phyloP scores from a whole-genome alignment of 495 filamentous ascomycete species.

The Hamigera avellanea region DNA sequence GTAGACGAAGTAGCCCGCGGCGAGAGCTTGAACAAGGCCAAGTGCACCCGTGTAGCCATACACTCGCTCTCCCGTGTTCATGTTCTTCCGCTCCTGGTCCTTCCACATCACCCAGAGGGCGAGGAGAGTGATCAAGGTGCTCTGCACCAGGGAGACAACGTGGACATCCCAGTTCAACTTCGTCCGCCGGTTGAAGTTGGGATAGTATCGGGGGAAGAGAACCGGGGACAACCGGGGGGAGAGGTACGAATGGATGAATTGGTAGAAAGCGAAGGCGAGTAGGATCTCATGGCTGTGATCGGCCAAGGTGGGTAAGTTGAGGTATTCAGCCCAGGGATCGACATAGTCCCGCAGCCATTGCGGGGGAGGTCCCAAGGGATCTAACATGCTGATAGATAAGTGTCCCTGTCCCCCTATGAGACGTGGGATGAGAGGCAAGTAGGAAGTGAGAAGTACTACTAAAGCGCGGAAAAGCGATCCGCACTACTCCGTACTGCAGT shows the following conservation, averaged over 20 bases:
- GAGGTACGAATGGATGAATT: slow-evolving; percentile 56
- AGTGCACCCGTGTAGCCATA: slow-evolving; percentile 81
- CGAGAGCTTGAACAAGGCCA: slow-evolving; percentile 74
- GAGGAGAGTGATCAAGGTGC: slow-evolving; percentile 59
- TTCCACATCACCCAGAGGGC: slow-evolving; percentile 75
- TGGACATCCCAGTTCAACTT: slow-evolving; percentile 94
- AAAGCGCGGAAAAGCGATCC: too few relatives aligned
- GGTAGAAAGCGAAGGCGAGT: slow-evolving; percentile 63
- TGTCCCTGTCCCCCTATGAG: slow-evolving; percentile 3
- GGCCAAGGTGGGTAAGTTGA: slow-evolving; percentile 58
- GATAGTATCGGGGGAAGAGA: slow-evolving; percentile 65
- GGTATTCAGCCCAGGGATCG: slow-evolving; percentile 32
- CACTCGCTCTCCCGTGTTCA: slow-evolving; percentile 65
- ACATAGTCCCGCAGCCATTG: slow-evolving; percentile 27
- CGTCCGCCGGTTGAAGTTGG: slow-evolving; percentile 50
- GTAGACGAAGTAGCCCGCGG: slow-evolving; percentile 93
- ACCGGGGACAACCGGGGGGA: slow-evolving; percentile 61
- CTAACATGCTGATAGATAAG: slow-evolving; percentile 37
- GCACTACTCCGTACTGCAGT: too few relatives aligned
- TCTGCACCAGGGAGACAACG: slow-evolving; percentile 86
- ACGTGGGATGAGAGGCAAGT: slow-evolving; percentile 2
- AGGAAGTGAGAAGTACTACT: slow-evolving; percentile 2
- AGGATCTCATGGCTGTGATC: slow-evolving; percentile 86
- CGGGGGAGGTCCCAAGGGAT: slow-evolving; percentile 35
- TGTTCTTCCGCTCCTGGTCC: slow-evolving; percentile 64